phyloP scores from a whole-genome alignment of 2,329 filamentous ascomycete species.

The Aspergillus alliaceus region DNA sequence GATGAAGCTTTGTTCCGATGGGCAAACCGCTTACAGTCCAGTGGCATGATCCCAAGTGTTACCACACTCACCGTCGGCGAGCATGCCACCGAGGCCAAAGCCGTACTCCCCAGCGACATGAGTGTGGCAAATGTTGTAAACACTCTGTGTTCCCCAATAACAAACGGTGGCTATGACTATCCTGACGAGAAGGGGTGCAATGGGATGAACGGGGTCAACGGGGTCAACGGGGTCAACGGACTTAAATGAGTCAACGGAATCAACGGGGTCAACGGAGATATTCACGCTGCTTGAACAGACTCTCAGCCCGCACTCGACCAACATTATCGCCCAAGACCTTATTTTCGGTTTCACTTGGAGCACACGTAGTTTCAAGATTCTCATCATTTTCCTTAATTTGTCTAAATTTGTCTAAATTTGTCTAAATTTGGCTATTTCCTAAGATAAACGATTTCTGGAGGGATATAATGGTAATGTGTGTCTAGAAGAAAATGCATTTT shows the following conservation, averaged over 20 bases:
- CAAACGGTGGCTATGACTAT: slow-evolving; percentile 3
- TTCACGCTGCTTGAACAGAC: neutral
- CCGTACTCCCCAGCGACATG: slow-evolving; percentile 80
- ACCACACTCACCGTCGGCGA: slow-evolving; percentile 80
- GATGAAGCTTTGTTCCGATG: slow-evolving; percentile 90
- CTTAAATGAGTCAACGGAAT: neutral
- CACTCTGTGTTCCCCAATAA: slow-evolving; percentile 13
- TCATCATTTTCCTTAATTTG: neutral
- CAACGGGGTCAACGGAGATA: neutral
- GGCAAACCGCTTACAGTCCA: slow-evolving; percentile 73
- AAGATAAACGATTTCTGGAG: neutral
- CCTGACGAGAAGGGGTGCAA: neutral
- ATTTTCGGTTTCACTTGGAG: neutral
- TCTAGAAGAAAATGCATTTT: neutral
- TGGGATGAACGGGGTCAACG: neutral
- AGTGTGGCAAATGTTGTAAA: slow-evolving; percentile 61
- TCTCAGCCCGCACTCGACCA: neutral
- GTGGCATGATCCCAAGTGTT: slow-evolving; percentile 63
- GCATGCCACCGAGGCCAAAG: slow-evolving; percentile 79
- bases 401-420: neutral
- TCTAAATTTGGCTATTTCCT: neutral
- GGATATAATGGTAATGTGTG: neutral
- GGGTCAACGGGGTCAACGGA: neutral
- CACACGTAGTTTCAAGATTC: neutral
- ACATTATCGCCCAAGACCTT: neutral